Conservation (phyloP, 73 alveolate species). For the Symbiodinium pilosum region DNA sequence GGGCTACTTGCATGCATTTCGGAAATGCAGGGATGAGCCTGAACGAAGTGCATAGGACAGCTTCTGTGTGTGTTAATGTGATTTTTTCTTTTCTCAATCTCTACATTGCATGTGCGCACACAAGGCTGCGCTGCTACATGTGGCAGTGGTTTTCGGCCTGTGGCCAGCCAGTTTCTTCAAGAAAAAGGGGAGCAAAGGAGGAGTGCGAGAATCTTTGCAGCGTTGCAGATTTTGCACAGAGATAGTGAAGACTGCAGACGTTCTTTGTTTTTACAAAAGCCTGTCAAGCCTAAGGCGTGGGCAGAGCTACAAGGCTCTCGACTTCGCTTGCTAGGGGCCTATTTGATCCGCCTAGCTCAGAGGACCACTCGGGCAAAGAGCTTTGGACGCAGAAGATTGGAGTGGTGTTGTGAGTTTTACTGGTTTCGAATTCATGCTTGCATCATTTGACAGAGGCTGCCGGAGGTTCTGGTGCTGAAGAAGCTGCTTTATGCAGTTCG, state of each 20-base stretch:
- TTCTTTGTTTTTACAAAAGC: not conserved
- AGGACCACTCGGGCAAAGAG: not conserved
- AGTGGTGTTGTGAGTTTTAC: too few relatives aligned
- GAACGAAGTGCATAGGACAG: too few relatives aligned
- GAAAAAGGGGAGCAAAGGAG: not conserved
- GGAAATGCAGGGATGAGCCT: too few relatives aligned
- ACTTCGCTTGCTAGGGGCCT: not conserved
- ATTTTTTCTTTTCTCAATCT: too few relatives aligned
- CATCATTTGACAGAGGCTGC: too few relatives aligned
- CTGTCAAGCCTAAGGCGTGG: not conserved
- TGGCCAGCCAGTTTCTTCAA: not conserved
- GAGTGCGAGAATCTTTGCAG: not conserved
- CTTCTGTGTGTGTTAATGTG: too few relatives aligned
- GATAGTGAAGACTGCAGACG: not conserved
- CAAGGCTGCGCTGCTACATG: not conserved
- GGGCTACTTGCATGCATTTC: not conserved
- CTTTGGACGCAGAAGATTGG: too few relatives aligned
- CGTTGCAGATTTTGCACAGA: too few relatives aligned
- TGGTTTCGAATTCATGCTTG: not conserved
- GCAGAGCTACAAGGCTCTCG: not conserved
- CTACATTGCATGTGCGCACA: not conserved
- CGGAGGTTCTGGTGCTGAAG: not conserved
- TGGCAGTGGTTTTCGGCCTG: not conserved
- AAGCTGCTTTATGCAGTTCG: not conserved
- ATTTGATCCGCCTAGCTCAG: not conserved